Base-by-base conservation (phyloP, 352 stramenopile species). In the Globisporangium splendens region DNA sequence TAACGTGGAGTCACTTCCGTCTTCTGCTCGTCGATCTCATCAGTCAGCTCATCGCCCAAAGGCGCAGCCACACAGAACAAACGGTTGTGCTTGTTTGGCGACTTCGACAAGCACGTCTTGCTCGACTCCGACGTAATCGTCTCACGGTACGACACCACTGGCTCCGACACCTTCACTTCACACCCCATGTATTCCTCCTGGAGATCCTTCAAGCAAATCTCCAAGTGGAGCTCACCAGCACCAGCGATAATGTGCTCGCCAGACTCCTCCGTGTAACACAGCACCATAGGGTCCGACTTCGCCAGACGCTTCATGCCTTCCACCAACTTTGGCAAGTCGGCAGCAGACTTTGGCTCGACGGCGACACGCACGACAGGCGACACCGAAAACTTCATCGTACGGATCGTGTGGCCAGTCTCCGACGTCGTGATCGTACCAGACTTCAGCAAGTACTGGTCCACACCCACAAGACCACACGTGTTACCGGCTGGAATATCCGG, bases 301-400 rank as follows among this genome's bases (percentile, higher is more conserved):
- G 97, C 91, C 17, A 99, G 83, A 90, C 97, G 96, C 91, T 99
- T 99, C 94, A 99, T 98, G 64, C 98, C 98, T 75, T 99, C 97
- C 12, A 99, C 96, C 62, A 99, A 93, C 94, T 99, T 99, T 54
- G 98, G 97, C 63, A 99, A 86, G 87, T 99, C 97, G 43, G 93
- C 83, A 50, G 97, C 96, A 63, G 98, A 99, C 92, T 99, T 99
- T 46, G 97, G 96, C 77, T 99, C 96, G 38, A 99, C 98, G 59
- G 98, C 98, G 55, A 99, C 98, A 86, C 97, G 96, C 70, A 99
- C 97, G 70, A 99, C 97, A 43, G 97, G 97, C 52, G 97, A 99
- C 54, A 99, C 97, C 56, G 93, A 98, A 83, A 99, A 99, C 86
- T 99, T 99, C 97, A 99, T 99, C 56, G 96, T 99, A 83, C 98